Base-by-base conservation (phyloP, 2,329 filamentous ascomycete genomes). In the Neonectria faginata region DNA sequence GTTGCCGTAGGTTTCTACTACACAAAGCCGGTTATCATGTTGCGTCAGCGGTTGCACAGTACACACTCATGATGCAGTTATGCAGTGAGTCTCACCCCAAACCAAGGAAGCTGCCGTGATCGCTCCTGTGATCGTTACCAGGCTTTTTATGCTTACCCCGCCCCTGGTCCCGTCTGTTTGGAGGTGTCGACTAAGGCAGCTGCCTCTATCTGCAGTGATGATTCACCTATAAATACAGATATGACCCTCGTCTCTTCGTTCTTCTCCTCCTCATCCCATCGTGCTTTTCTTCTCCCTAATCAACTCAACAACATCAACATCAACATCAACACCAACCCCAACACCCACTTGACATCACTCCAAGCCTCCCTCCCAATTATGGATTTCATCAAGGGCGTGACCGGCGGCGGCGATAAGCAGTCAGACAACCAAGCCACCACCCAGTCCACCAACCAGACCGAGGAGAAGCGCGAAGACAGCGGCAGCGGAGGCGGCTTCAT, bases 371-470 rank as follows among this genome's bases (percentile, higher is more conserved):
- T 45, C 45, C 7, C 29, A 71, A 79, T 33, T 66, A 88, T 88
- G 86, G 85, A 88, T 72, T 85, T 84, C 73, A 71, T 88, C 75
- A 88, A 86, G 73, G 86, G 84, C 63, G 62, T 86, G 61, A 74
- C 82, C 57, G 79, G 82, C 58, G 77, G 80, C 39, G 77, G 79
- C 56, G 67, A 67, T 56, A 70, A 74, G 64, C 70, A 78, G 64
- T 20, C 16, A 3, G 39, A 42, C 39, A 18, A 42, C 39, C 16
- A 42, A n/a, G 10, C n/a, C 39, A 42, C 3, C 39, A 39, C 14
- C 31, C 31, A 39, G 36, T 39, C 36, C 36, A n/a, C 5, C 36
- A 39, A n/a, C 39, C 39, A 52, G 65, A 75, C 52, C 68, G 80
- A 60, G 65, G 67, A 75, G 62, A 61, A 66, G 58, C 56, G 65